Percentiles rank a stretch among this genome's conserved stretches.
Evolutionary conservation across 176 grass and related monocot species (phyloP).

Genomic region (Carex littledalei): DNA sequence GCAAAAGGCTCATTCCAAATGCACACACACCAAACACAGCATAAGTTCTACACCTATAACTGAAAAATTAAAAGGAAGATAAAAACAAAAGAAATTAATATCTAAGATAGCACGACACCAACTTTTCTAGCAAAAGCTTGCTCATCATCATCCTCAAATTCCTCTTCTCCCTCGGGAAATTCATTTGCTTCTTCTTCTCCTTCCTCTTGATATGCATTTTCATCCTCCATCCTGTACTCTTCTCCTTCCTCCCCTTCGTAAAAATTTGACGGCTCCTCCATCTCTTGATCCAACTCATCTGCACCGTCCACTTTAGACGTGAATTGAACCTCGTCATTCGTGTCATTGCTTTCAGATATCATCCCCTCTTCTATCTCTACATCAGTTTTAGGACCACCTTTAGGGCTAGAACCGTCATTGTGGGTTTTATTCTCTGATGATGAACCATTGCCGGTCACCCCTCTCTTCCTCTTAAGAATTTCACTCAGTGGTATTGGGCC

Average conservation of each 20-base stretch:
- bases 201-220: slow-evolving; percentile 45
- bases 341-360: slow-evolving; percentile 32
- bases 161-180: slow-evolving; percentile 10
- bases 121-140: slow-evolving; percentile 86
- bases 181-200: slow-evolving; percentile 67
- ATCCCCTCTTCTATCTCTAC: slow-evolving; percentile 42
- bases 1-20: slow-evolving; percentile 24
- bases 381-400: slow-evolving; percentile 29
- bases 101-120: slow-evolving; percentile 59
- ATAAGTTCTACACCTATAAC: slow-evolving; percentile 25
- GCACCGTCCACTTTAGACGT: slow-evolving; percentile 32
- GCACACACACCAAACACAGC: slow-evolving; percentile 17
- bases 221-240: slow-evolving; percentile 48
- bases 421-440: slow-evolving; percentile 36
- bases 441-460: slow-evolving; percentile 29
- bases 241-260: slow-evolving; percentile 44
- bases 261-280: slow-evolving; percentile 42
- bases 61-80: slow-evolving; percentile 25
- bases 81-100: neutral
- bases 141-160: slow-evolving; percentile 50
- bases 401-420: slow-evolving; percentile 28
- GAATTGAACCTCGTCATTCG: slow-evolving; percentile 17
- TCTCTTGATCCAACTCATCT: slow-evolving; percentile 31
- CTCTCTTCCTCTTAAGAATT: slow-evolving; percentile 82
- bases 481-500: slow-evolving; percentile 66